Evolutionary conservation across 257 asterid species (phyloP).

Genomic region (Scutellaria minor): DNA sequence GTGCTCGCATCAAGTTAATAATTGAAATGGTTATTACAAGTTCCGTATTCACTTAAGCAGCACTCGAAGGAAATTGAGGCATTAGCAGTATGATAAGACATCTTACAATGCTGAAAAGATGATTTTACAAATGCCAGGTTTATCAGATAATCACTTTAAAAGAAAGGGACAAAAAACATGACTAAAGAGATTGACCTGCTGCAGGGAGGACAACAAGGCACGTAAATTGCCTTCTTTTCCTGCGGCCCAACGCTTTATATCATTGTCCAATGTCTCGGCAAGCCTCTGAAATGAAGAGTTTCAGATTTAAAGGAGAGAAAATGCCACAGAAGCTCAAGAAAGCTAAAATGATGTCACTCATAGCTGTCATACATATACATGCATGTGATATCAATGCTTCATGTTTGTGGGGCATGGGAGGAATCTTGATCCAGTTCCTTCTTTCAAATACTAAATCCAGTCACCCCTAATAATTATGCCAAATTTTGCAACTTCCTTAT

Average conservation of each 20-base stretch:
- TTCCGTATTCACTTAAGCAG: background rate
- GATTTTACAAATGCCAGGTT: conserved; percentile 15
- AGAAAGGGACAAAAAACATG: background rate
- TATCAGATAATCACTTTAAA: conserved; percentile 1
- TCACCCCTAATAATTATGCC: background rate
- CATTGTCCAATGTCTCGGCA: conserved; percentile 64
- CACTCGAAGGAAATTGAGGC: background rate
- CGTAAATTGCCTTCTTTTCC: conserved; percentile 95
- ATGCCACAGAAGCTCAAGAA: conserved; percentile 4
- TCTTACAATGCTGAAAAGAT: background rate
- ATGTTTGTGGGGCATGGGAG: background rate
- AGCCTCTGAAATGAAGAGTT: conserved; percentile 62
- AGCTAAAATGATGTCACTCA: conserved; percentile 14
- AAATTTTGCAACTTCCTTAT: conserved; percentile 2
- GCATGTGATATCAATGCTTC: conserved; percentile 4
- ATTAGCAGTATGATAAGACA: background rate
- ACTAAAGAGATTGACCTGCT: conserved; percentile 52
- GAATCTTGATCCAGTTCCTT: conserved; percentile 13
- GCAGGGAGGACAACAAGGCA: conserved; percentile 85
- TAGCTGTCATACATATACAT: background rate
- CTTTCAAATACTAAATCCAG: conserved; percentile 9
- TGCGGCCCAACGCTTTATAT: conserved; percentile 86
- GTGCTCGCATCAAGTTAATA: conserved; percentile 9
- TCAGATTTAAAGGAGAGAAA: conserved; percentile 14
- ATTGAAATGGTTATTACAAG: background rate